Conservation (phyloP, 768 basidiomycete genomes). For the Russula emetica region DNA sequence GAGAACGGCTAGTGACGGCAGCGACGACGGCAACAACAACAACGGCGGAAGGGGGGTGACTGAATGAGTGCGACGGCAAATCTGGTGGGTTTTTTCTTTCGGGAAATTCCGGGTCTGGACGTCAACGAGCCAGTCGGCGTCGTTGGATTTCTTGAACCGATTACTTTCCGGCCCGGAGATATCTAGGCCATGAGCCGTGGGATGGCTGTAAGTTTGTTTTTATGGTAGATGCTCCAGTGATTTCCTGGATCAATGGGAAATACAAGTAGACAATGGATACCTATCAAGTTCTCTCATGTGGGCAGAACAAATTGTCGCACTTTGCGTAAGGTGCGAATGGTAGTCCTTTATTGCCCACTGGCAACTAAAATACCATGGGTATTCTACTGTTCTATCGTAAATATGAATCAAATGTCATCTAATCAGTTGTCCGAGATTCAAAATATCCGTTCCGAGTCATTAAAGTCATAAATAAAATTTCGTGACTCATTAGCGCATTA, state of each 20-base stretch:
- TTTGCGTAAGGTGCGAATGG: neutral
- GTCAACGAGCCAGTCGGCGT: neutral
- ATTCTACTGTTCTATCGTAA: neutral
- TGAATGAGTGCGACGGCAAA: constrained; percentile 11
- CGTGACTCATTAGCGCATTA: neutral
- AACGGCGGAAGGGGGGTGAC: neutral
- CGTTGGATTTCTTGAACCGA: neutral
- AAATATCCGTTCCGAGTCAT: neutral
- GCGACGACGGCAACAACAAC: constrained; percentile 4
- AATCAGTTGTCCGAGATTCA: neutral
- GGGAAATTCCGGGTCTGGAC: constrained; percentile 17
- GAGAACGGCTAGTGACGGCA: constrained; percentile 16
- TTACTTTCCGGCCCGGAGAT: neutral
- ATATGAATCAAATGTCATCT: neutral
- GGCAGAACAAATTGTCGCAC: too few species aligned
- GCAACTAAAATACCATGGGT: neutral
- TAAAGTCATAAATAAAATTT: neutral
- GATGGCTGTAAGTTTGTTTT: too few species aligned
- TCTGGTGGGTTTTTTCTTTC: constrained; percentile 20
- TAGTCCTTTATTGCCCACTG: neutral
- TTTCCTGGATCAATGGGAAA: too few species aligned
- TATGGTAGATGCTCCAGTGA: too few species aligned
- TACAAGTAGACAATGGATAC: too few species aligned
- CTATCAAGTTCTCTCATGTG: too few species aligned
- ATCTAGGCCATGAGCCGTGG: too few species aligned